Percentiles rank a stretch among this genome's conserved stretches.
Evolutionary conservation across 2,329 filamentous ascomycete species (phyloP).

Genomic region (Beauveria medogensis): DNA sequence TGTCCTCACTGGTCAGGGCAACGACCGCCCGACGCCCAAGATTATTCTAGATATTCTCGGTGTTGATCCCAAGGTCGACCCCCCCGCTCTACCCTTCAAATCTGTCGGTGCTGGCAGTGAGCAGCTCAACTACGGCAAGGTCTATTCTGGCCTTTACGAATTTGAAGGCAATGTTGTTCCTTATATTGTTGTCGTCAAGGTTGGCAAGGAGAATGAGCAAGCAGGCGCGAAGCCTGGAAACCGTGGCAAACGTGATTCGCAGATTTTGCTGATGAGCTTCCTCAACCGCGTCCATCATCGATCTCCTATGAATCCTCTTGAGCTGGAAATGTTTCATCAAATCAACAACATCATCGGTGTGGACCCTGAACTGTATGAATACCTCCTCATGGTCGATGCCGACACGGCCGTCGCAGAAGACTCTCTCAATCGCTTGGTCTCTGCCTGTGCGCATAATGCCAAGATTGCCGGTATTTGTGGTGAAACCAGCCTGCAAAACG

Average conservation of each 20-base stretch:
- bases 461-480: slow-evolving; percentile 98
- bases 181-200: slow-evolving; percentile 91
- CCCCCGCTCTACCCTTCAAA: slow-evolving; percentile 88
- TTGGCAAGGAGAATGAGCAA: slow-evolving; percentile 94
- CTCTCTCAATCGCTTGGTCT: slow-evolving; percentile 83
- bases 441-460: slow-evolving; percentile 84
- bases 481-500: slow-evolving; percentile 92
- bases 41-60: slow-evolving; percentile 96
- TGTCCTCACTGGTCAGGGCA: slow-evolving; percentile 91
- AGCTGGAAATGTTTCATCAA: slow-evolving; percentile 97
- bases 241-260: slow-evolving; percentile 95
- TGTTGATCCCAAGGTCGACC: slow-evolving; percentile 93
- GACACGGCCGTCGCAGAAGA: slow-evolving; percentile 93
- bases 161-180: slow-evolving; percentile 96
- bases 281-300: slow-evolving; percentile 96
- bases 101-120: slow-evolving; percentile 82
- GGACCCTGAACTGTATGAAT: slow-evolving; percentile 94
- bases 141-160: slow-evolving; percentile 96
- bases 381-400: slow-evolving; percentile 93
- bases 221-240: slow-evolving; percentile 88
- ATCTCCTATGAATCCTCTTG: slow-evolving; percentile 86
- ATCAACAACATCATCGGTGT: slow-evolving; percentile 99
- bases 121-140: slow-evolving; percentile 96
- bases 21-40: slow-evolving; percentile 93
- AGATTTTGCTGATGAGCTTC: slow-evolving; percentile 94